Base-by-base conservation (phyloP, 2,329 filamentous ascomycete species). In the Apiospora kogelbergensis region DNA sequence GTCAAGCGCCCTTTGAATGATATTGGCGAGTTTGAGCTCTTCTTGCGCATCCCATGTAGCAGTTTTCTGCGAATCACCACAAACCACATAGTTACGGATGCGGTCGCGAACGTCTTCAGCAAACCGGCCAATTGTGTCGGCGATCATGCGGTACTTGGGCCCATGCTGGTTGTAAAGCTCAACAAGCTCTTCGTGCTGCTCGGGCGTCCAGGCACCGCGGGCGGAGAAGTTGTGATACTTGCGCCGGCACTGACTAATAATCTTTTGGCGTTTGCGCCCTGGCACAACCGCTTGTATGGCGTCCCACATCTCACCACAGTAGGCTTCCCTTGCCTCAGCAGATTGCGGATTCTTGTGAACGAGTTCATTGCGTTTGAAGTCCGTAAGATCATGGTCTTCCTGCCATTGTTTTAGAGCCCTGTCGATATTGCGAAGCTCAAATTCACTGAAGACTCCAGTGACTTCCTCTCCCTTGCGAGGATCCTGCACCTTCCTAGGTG, bases 91-190 rank as follows among this genome's bases (percentile, higher is more conserved):
- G 73, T 93, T 91, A 46, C 89, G 85, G 82, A 90, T 93, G 3
- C 91, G 88, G 76, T 93, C 91, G 66, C 91, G 86, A 67, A 90
- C 84, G 75, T 93, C 91, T 70, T 89, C 86, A 0, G 87, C 83
- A 46, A 89, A 86, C 6, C 92, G 89, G 71, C 89, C 89, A 71
- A 93, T 85, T 26, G 87, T 72, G n/a, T 83, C 81, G 0, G 85
- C 88, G 71, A 94, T 91, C 37, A 83, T 72, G 13, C 84, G 84
- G 89, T 91, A 94, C 69, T 88, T 86, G 20, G 82, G 84, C 1
- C 84, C 83, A 65, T 86, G 78, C n/a, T 78, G 71, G 3, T 84
- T 79, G 66, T 86, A 82, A 6, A 88, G 77, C 1, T 80, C 71
- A 5, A 75, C 79, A 7, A 93, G 78, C 68, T 86, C 81, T 10